Base-by-base conservation (phyloP, 495 filamentous ascomycete species). In the Hypoxylon rickii region DNA sequence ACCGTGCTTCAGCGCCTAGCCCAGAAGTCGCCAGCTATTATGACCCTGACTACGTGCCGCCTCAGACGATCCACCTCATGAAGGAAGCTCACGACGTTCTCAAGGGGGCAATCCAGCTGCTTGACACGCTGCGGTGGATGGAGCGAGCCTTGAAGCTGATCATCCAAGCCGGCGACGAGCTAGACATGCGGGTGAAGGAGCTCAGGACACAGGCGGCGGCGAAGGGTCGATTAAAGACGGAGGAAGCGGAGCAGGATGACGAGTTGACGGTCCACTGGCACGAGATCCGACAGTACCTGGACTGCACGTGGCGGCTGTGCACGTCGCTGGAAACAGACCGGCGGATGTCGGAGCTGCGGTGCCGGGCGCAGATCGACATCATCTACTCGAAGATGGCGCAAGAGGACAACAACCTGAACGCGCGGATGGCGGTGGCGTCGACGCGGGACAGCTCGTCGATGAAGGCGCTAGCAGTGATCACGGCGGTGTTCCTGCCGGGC, bases 331-430 rank as follows among this genome's bases (percentile, higher is more conserved):
- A 71, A 39, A 71, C 68, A 1, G 66, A 71, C 21, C 38, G 68
- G 11, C 55, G 64, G 3, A 71, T 71, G 68, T 64, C 64, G 10
- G 68, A 71, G 46, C 36, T 69, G 3, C 45, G 68, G 3, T 69
- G 66, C 34, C 58, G 66, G n/a, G 66, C 68, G 5, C 68, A 69
- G 44, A 71, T 69, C 31, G 68, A 71, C 36, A 69, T 71, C 20
- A 71, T 71, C 43, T 71, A 64, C 41, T 66, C 66, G 32, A 71
- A 67, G 57, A 67, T 71, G 58, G 65, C 66, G 33, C 66, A 69
- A 21, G 68, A 71, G 26, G 68, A 71, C 22, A 71, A 71, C 44
- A 69, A 67, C 29, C 59, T 71, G 29, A 67, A 63, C 41, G 66
- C 66, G 34, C 65, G 66, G 18, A 71, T 71, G 68, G 68, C 68